Conservation (phyloP, 2,329 filamentous ascomycete species). For the Fusarium temperatum region DNA sequence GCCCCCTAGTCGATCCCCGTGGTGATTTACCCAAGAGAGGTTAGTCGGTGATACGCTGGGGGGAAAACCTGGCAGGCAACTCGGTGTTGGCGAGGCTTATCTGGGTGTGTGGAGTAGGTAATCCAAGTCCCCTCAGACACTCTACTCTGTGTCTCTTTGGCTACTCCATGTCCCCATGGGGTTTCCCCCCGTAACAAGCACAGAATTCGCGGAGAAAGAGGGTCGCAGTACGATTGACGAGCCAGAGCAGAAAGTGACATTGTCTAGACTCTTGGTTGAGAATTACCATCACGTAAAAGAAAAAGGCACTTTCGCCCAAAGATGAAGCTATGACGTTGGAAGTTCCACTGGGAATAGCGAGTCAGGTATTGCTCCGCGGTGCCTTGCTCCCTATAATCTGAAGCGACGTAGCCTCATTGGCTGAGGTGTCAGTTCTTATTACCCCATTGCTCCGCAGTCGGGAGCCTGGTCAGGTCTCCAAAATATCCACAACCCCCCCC, state of each 20-base stretch:
- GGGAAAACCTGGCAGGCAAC: slow-evolving; percentile 5
- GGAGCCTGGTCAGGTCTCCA: slow-evolving; percentile 14
- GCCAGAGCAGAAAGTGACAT: neutral
- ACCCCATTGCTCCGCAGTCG: slow-evolving; percentile 19
- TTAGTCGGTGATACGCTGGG: neutral
- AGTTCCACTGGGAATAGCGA: slow-evolving; percentile 21
- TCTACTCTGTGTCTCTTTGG: neutral
- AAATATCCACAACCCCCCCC: slow-evolving; percentile 9
- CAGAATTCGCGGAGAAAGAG: slow-evolving; percentile 10
- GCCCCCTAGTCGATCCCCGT: slow-evolving; percentile 20
- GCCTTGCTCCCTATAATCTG: neutral
- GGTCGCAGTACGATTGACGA: neutral
- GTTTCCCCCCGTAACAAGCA: neutral
- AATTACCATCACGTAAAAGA: slow-evolving; percentile 28
- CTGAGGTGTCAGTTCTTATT: slow-evolving; percentile 16
- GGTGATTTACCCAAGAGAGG: slow-evolving; percentile 7
- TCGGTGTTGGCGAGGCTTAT: neutral
- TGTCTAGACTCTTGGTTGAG: neutral
- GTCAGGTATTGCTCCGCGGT: slow-evolving; percentile 5
- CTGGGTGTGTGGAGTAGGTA: slow-evolving; percentile 11
- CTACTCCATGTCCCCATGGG: slow-evolving; percentile 19
- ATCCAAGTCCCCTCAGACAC: neutral
- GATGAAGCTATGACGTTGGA: slow-evolving; percentile 18
- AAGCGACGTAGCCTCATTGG: neutral
- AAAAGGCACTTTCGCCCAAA: neutral